Evolutionary conservation across 176 grass and related monocot species (phyloP).

Genomic region (Canna indica): DNA sequence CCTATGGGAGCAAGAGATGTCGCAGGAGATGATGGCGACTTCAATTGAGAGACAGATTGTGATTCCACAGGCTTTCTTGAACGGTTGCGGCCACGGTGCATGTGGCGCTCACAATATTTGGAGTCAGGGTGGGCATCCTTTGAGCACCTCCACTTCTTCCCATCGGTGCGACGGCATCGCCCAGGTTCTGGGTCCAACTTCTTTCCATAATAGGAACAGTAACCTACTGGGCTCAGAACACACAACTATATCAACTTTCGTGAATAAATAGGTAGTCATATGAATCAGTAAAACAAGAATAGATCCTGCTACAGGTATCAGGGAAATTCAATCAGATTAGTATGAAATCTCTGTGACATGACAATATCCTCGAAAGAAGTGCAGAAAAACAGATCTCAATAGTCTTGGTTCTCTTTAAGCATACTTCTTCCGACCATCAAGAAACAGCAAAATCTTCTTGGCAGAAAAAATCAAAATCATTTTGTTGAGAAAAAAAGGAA

Average conservation of each 20-base stretch:
- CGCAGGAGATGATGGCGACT: constrained; percentile 44
- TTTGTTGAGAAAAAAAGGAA: background rate
- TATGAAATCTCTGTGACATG: background rate
- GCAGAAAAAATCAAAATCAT: background rate
- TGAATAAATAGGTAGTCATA: background rate
- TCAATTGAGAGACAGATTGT: constrained; percentile 40
- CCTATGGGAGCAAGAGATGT: constrained; percentile 29
- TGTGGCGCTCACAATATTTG: constrained; percentile 99
- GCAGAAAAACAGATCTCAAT: background rate
- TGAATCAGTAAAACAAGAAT: background rate
- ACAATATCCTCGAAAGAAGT: background rate
- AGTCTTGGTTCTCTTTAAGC: too few species aligned
- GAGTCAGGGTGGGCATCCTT: constrained; percentile 98
- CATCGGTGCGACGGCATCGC: constrained; percentile 91
- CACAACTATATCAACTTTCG: background rate
- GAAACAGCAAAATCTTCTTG: background rate
- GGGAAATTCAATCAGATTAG: background rate
- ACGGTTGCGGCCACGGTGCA: constrained; percentile 99
- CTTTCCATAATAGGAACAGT: constrained; percentile 91
- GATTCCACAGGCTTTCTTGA: constrained; percentile 99
- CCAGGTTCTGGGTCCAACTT: constrained; percentile 95
- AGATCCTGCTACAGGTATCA: too few species aligned
- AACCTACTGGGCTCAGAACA: constrained; percentile 45
- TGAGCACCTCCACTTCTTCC: constrained; percentile 99
- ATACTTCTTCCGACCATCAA: too few species aligned